Evolutionary conservation across 768 basidiomycete genomes (phyloP), one percentile per base, ranked within the genome.

Genomic region (Lepiota venenata): DNA sequence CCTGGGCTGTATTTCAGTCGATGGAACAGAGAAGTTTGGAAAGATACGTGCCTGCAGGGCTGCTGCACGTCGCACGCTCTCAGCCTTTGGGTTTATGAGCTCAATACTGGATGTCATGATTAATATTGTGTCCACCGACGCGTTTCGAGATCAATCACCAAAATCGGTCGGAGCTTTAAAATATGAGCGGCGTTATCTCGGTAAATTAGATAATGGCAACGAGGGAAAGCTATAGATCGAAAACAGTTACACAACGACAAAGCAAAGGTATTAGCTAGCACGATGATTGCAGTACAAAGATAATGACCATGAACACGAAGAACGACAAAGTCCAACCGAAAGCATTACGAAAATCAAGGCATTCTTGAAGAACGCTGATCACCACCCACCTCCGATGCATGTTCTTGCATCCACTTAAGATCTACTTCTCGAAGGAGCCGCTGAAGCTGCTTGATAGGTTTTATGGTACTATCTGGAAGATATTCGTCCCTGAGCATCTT

Each of bases 51-150:
- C 94, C 87, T 95, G 93, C 45, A 97, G 80, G 43, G 94, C 94
- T 53, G 91, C 91, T 18, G 91, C 87, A 61, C 94, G 79, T 61
- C 91, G 76, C 38, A 98, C 85, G 68, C 90, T 93, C 80, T 97
- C 94, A 38, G 94, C 94, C 71, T 95, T 92, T 38, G 94, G 94
- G 66, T 98, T 98, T 71, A 98, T 91, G 63, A 95, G 88, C 75
- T 97, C 93, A 69, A 97, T 88, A 66, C 87, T 88, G 35, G 87
- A 87, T 47, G 80, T 75, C 83, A 84, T 85, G 60, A 48, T 64
- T 49, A 56, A 60, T 10, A 21, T 43, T 35, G 37, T 2, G 36
- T 45, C 25, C 25, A 25, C 22, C 38, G 56, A 52, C 53, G 51
- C 47, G 44, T 46, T n/a, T 35, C 47, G 35, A 47, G 45, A 46